Base-by-base conservation (phyloP, 1,139 yeast species). In the Diutina sp. region DNA sequence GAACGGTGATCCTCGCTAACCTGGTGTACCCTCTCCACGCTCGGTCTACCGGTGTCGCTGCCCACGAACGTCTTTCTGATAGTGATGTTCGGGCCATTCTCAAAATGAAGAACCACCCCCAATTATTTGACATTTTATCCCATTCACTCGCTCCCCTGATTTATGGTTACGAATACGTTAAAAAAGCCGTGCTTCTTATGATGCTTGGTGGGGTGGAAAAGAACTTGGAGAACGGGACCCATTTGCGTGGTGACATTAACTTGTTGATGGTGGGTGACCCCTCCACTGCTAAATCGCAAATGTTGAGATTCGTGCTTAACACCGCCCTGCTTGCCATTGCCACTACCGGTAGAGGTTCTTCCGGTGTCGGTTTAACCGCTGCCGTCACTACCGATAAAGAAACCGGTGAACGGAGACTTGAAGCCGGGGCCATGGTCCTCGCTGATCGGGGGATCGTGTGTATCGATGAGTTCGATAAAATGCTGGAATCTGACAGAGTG, bases 321-420 rank as follows among this genome's bases (percentile, higher is more conserved):
- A 93, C 98, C 0, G 99, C 99, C 0, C 78, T 95, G 1, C 76
- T 93, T 64, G 99, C 99, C 1, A 91, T 93, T 64, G 97, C 99
- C 32, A 95, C 99, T 1, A 95, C 99, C 1, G 99, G 99, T 75
- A 84, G 97, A 70, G 99, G 99, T 59, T 91, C 98, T 16, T 91
- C 99, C 0, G 99, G 99, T 70, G 99, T 95, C 55, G 99, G 99
- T 87, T 81, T 93, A 66, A 93, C 99, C 0, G 99, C 99, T 14
- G 99, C 99, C 0, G 99, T 93, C 4, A 91, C 98, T 3, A 83
- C 93, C 2, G 99, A 93, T 70, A 86, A 86, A 65, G 99, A 93
- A 70, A 93, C 99, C 0, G 99, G 99, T 56, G 99, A 93, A 73
- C 79, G 98, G 67, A 80, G 96, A 64, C 76, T 93, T 61, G 99